phyloP scores from a whole-genome alignment of 148 eudicot species.

The Hydrangea macrophylla region DNA sequence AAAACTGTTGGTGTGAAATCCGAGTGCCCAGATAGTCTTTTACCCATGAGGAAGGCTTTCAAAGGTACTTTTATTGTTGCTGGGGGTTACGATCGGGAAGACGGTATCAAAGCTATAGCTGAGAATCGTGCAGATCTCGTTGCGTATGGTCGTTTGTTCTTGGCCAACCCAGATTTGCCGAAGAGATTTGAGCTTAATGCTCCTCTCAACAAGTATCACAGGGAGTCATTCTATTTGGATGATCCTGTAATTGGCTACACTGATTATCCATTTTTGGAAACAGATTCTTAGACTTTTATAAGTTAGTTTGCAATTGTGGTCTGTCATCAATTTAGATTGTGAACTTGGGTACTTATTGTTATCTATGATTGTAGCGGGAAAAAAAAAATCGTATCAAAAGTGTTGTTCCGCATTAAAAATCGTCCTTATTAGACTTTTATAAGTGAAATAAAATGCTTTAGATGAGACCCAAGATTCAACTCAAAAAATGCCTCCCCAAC shows the following conservation, averaged over 20 bases:
- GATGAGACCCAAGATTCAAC: too few species aligned
- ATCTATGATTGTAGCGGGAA: too few species aligned
- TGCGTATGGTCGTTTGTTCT: constrained; percentile 33
- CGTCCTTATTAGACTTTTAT: too few species aligned
- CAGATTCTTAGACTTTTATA: not conserved
- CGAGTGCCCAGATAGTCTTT: constrained; percentile 14
- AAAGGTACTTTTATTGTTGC: constrained; percentile 34
- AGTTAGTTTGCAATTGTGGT: too few species aligned
- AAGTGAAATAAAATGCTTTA: too few species aligned
- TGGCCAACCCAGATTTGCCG: constrained; percentile 37
- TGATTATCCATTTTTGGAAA: constrained; percentile 42
- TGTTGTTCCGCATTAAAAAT: too few species aligned
- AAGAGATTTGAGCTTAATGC: constrained; percentile 33
- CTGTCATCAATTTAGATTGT: too few species aligned
- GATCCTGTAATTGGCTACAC: constrained; percentile 51
- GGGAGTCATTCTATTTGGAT: constrained; percentile 30
- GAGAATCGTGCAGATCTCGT: constrained; percentile 25
- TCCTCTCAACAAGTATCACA: constrained; percentile 33
- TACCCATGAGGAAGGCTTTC: constrained; percentile 33
- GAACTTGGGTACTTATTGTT: too few species aligned
- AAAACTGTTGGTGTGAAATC: constrained; percentile 14
- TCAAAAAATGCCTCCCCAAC: too few species aligned
- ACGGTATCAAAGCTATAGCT: constrained; percentile 29
- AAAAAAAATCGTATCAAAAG: too few species aligned
- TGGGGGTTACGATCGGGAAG: constrained; percentile 32